These are phyloP conservation scores for Globisporangium orthogonon DNA, from an alignment of 352 stramenopile species.

Conservation along the genomic window DNA sequence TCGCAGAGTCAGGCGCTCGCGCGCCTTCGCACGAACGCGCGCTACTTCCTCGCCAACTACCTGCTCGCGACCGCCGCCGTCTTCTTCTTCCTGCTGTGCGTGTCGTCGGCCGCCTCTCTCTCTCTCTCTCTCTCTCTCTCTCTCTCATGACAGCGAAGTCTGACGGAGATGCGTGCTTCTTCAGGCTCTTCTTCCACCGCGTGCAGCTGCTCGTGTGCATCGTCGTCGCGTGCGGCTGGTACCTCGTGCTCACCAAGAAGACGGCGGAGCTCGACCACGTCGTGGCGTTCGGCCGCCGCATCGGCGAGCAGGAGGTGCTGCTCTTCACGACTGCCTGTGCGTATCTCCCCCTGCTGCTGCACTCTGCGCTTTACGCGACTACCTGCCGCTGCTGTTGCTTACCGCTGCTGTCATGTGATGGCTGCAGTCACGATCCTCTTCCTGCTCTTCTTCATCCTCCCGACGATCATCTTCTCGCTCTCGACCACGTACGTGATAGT, in stretches of 20 bases:
- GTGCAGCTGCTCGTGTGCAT: conserved; percentile 63
- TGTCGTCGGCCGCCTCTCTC: not conserved
- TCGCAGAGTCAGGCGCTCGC: conserved; percentile 32
- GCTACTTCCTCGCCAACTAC: conserved; percentile 78
- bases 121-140: too few relatives aligned
- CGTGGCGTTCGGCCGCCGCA: conserved; percentile 41
- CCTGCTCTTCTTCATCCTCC: conserved; percentile 67
- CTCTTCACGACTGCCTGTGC: conserved; percentile 54
- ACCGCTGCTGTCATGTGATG: not conserved
- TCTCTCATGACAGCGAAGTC: too few relatives aligned
- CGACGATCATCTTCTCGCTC: conserved; percentile 59
- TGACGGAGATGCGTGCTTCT: not conserved
- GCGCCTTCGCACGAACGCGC: conserved; percentile 62
- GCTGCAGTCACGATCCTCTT: conserved; percentile 57
- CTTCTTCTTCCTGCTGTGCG: conserved; percentile 7
- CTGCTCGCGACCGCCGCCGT: conserved; percentile 22
- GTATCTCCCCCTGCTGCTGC: conserved; percentile 6
- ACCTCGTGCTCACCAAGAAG: conserved; percentile 48
- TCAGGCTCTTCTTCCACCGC: conserved; percentile 63
- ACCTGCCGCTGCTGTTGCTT: not conserved
- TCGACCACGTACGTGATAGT: conserved; percentile 41
- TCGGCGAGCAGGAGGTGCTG: conserved; percentile 59
- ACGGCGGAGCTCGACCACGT: conserved; percentile 31
- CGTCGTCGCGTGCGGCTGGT: conserved; percentile 52
- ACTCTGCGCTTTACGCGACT: not conserved